Evolutionary conservation across 169 alveolate genomes (phyloP).

Genomic region (Cryptosporidium parvum): DNA sequence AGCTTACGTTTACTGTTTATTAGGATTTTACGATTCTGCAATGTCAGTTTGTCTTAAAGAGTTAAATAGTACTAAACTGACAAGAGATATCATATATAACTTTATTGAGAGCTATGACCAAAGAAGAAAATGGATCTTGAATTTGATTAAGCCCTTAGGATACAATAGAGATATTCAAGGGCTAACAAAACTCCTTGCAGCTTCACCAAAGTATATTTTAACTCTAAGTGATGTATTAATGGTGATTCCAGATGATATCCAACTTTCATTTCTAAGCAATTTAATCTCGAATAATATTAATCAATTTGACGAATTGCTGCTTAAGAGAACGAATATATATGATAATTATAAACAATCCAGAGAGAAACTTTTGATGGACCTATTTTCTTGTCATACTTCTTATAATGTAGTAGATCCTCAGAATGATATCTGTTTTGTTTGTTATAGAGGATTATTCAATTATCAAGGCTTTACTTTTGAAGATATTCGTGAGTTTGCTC

Average conservation of each 20-base stretch:
- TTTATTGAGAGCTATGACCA: conserved; percentile 42
- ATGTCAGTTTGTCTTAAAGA: conserved; percentile 60
- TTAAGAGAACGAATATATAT: conserved; percentile 46
- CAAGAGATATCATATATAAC: conserved; percentile 54
- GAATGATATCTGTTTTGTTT: conserved; percentile 34
- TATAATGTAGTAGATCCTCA: conserved; percentile 36
- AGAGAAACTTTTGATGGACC: conserved; percentile 27
- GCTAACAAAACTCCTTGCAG: conserved; percentile 44
- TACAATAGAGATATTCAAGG: conserved; percentile 53
- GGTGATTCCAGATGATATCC: conserved; percentile 58
- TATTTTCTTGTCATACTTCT: conserved; percentile 30
- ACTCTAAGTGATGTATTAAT: conserved; percentile 51
- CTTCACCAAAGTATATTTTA: conserved; percentile 61
- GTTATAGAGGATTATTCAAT: conserved; percentile 28
- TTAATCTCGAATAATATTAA: conserved; percentile 15
- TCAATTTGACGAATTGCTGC: conserved; percentile 47
- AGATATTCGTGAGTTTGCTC: conserved; percentile 29
- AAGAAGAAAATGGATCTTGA: conserved; percentile 64
- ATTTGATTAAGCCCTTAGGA: conserved; percentile 57
- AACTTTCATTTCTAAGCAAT: conserved; percentile 20
- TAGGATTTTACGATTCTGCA: conserved; percentile 62
- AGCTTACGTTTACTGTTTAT: conserved; percentile 61
- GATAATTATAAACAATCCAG: conserved; percentile 23
- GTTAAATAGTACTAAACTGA: conserved; percentile 27
- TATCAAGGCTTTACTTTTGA: conserved; percentile 27